Evolutionary conservation across 1,284 basidiomycete species (phyloP), one percentile per base, ranked within the genome.

Genomic region (Cutaneotrichosporon curvatum): DNA sequence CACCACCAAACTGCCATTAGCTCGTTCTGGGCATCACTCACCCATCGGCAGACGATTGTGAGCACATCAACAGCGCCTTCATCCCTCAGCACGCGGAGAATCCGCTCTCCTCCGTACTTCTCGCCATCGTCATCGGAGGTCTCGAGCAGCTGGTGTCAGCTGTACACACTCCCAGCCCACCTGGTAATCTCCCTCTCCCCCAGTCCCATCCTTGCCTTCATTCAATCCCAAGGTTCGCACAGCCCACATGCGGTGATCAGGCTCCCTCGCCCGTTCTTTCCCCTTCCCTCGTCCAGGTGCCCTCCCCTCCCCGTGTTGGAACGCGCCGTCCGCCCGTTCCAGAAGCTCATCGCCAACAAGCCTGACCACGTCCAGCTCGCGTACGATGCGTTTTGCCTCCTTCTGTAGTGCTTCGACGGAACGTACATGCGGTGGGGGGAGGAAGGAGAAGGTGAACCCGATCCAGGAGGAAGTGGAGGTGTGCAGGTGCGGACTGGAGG

Each of bases 241-340:
- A 0, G 63, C 69, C 67, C 67, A 71, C 63, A 69, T 71, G 18
- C 67, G 43, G 57, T 69, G 67, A 55, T 68, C 66, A 2, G 67
- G 67, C 39, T 70, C 67, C 35, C 66, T 49, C 3, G 60, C 59
- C 37, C 63, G 51, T 39, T 62, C 42, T 56, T 61, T 16, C 50
- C 60, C 32, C 53, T 58, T 25, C 23, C 40, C n/a, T 34, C 46
- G 14, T 22, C 55, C 39, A 14, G 49, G 46, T 11, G 47, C 55
- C 23, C 57, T 47, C 1, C 63, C 65, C 21, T 60, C 56, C 6
- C 62, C 66, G 44, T 59, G 40, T 22, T 56, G 45, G 47, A 67
- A 68, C 4, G 62, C 62, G 7, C 65, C 67, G 34, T 70, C 64
- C 10, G 43, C 50, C 20, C 40, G 22, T 12, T 47, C 38, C 43